phyloP scores from a whole-genome alignment of 2,329 filamentous ascomycete genomes.

The Hypoxylon sp. region DNA sequence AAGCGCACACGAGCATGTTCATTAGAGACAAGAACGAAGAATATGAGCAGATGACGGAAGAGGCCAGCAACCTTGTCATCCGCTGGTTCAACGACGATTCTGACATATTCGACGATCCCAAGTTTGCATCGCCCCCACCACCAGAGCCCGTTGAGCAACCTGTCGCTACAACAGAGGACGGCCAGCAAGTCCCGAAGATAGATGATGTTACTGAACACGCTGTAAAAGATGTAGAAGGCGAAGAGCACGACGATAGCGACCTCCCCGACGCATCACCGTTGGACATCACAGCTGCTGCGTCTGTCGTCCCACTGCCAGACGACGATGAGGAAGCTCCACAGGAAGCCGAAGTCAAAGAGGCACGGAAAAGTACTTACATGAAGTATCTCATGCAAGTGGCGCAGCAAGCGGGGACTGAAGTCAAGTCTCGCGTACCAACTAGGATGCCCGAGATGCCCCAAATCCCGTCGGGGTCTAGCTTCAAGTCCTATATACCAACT shows the following conservation, averaged over 20 bases:
- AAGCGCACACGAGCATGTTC: conserved; percentile 79
- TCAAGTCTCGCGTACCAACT: conserved; percentile 63
- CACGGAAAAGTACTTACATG: conserved; percentile 61
- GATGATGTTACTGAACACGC: conserved; percentile 48
- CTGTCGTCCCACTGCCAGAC: conserved; percentile 63
- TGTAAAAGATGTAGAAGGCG: conserved; percentile 30
- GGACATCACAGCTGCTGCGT: conserved; percentile 67
- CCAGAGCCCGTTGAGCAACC: conserved; percentile 56
- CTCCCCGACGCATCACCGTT: conserved; percentile 63
- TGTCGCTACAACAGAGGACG: conserved; percentile 54
- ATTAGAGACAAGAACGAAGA: conserved; percentile 71
- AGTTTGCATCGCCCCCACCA: conserved; percentile 61
- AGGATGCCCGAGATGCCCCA: conserved; percentile 59
- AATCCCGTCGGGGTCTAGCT: conserved; percentile 54
- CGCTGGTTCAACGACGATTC: conserved; percentile 69
- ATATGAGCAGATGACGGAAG: conserved; percentile 74
- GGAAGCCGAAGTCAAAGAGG: conserved; percentile 54
- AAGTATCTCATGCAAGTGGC: conserved; percentile 65
- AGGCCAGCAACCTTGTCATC: conserved; percentile 70
- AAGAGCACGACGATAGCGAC: conserved; percentile 41
- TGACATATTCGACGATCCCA: conserved; percentile 62
- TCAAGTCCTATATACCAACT: conserved; percentile 54
- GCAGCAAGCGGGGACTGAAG: conserved; percentile 63
- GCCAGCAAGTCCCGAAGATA: conserved; percentile 51
- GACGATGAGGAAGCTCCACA: conserved; percentile 56